These are phyloP conservation scores for Flagelloscypha sp. DNA, from an alignment of 768 basidiomycete genomes.

Conservation along the genomic window DNA sequence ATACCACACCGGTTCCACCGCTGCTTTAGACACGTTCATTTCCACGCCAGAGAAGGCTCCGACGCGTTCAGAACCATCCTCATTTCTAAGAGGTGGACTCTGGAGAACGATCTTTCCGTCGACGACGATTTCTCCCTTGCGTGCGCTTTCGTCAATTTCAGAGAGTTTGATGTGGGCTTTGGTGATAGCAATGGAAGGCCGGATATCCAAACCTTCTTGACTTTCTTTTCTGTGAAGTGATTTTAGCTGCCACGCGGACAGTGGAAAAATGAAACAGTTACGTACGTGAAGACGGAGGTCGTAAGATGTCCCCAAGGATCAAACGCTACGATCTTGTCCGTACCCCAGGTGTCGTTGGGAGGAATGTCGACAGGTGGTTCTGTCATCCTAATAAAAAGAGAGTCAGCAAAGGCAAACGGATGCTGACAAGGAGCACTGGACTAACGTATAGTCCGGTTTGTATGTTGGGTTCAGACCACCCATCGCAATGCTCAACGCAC, in stretches of 20 bases:
- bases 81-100: slow-evolving; percentile 54
- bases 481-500: slow-evolving; percentile 88
- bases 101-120: slow-evolving; percentile 80
- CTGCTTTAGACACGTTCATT: slow-evolving; percentile 83
- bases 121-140: slow-evolving; percentile 60
- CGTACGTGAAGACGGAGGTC: slow-evolving; percentile 65
- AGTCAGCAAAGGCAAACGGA: no score
- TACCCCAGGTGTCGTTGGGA: slow-evolving; percentile 63
- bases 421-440: no score
- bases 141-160: slow-evolving; percentile 79
- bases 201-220: slow-evolving; percentile 70
- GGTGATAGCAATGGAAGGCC: slow-evolving; percentile 91
- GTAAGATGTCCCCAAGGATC: slow-evolving; percentile 93
- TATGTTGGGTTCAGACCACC: slow-evolving; percentile 70
- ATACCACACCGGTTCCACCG: slow-evolving; percentile 96
- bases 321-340: slow-evolving; percentile 76
- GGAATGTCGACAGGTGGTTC: slow-evolving; percentile 80
- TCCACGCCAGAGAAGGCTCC: slow-evolving; percentile 72
- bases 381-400: no score
- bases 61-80: slow-evolving; percentile 53
- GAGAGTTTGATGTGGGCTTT: slow-evolving; percentile 90
- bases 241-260: no score
- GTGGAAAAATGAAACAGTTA: no score
- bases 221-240: slow-evolving; percentile 48
- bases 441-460: slow-evolving; percentile 73